Evolutionary conservation across 805 yeast species (phyloP).

Genomic region (Pichia phayaonensis): DNA sequence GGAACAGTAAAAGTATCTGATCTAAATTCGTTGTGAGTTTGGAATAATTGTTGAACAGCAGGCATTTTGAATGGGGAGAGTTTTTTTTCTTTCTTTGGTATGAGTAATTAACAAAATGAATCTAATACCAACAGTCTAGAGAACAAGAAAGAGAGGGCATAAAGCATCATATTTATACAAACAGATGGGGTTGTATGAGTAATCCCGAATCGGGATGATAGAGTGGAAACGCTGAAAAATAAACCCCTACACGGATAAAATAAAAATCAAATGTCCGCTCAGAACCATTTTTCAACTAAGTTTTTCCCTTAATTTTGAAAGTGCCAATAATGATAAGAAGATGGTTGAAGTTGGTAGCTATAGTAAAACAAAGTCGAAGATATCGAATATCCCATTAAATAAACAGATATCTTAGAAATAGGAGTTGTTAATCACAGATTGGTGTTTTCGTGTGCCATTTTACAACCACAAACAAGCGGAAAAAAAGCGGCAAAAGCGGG

Average conservation of each 20-base stretch:
- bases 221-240: not conserved
- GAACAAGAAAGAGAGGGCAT: not conserved
- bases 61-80: not conserved
- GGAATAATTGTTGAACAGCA: not conserved
- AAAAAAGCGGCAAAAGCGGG: not conserved
- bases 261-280: not conserved
- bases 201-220: not conserved
- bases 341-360: not conserved
- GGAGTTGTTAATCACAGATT: not conserved
- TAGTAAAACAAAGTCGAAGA: not conserved
- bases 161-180: not conserved
- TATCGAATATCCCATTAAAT: not conserved
- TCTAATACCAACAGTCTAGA: not conserved
- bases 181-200: not conserved
- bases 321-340: not conserved
- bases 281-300: not conserved
- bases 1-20: slow-evolving; percentile 93
- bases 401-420: not conserved
- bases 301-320: not conserved
- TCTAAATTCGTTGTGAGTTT: slow-evolving; percentile 42
- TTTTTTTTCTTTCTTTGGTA: not conserved
- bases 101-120: too few species aligned
- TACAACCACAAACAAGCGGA: not conserved
- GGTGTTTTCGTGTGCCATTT: not conserved
- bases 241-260: not conserved